Conservation (phyloP, 495 filamentous ascomycete genomes). For the Neurospora sp. region DNA sequence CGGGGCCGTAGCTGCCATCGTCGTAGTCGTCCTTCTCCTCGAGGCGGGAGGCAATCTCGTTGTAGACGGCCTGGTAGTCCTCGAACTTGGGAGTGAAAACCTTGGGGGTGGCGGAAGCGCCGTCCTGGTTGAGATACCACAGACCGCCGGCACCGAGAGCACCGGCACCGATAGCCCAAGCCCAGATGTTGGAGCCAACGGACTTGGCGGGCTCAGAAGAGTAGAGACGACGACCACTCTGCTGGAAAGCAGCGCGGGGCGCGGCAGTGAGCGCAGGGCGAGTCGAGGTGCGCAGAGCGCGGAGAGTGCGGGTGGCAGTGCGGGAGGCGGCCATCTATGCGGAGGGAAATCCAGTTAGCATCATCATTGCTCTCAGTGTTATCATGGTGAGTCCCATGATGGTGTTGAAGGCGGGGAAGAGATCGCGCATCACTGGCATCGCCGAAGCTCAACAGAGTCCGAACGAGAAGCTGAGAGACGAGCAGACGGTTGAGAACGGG, state of each 20-base stretch:
- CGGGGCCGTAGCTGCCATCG: slow-evolving; percentile 91
- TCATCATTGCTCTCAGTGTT: neutral
- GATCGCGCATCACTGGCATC: neutral
- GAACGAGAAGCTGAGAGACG: neutral
- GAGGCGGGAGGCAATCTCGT: slow-evolving; percentile 67
- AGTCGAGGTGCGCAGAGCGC: slow-evolving; percentile 47
- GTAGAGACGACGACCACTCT: slow-evolving; percentile 62
- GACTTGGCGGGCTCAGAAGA: slow-evolving; percentile 56
- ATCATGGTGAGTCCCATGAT: neutral
- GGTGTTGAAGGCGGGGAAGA: slow-evolving; percentile 25
- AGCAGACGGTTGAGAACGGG: slow-evolving; percentile 8
- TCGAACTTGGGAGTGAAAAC: slow-evolving; percentile 64
- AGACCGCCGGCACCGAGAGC: slow-evolving; percentile 54
- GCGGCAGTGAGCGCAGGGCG: slow-evolving; percentile 37
- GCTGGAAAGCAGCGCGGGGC: slow-evolving; percentile 51
- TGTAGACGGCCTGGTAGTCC: slow-evolving; percentile 95
- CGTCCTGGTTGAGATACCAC: slow-evolving; percentile 45
- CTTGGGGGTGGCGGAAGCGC: slow-evolving; percentile 36
- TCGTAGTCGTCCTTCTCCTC: slow-evolving; percentile 92
- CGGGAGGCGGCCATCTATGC: slow-evolving; percentile 30
- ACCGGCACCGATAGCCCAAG: slow-evolving; percentile 41
- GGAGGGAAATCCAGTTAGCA: neutral
- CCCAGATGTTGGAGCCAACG: slow-evolving; percentile 34
- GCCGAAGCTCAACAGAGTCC: neutral
- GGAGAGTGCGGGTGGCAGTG: slow-evolving; percentile 39